These are phyloP conservation scores for Cyberlindnera meyerae DNA, from an alignment of 805 yeast species.

Conservation along the genomic window DNA sequence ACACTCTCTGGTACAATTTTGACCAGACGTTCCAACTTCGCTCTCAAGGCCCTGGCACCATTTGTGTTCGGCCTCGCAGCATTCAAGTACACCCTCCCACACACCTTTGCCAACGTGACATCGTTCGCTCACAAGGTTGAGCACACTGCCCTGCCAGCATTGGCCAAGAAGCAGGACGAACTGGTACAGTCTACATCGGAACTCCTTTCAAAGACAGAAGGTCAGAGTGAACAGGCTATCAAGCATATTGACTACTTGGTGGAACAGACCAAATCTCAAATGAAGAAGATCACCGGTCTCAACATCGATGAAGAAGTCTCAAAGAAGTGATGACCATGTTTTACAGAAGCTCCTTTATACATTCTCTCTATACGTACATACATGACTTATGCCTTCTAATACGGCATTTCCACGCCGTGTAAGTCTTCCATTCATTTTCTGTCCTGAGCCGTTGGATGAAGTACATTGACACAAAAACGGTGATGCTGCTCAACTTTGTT, in stretches of 20 bases:
- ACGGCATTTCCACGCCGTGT: too few relatives aligned
- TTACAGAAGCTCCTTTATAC: too few relatives aligned
- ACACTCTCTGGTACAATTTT: constrained; percentile 67
- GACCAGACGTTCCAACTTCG: constrained; percentile 60
- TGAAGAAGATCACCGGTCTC: constrained; percentile 54
- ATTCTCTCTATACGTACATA: too few relatives aligned
- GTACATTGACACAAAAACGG: too few relatives aligned
- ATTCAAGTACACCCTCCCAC: constrained; percentile 67
- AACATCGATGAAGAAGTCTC: constrained; percentile 60
- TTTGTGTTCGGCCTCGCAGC: constrained; percentile 55
- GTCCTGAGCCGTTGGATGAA: too few relatives aligned
- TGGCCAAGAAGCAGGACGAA: constrained; percentile 57
- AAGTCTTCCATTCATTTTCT: too few relatives aligned
- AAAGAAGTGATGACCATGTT: constrained; percentile 39
- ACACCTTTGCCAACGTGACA: constrained; percentile 60
- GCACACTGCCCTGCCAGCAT: constrained; percentile 50
- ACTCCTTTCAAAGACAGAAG: constrained; percentile 39
- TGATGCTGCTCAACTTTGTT: too few relatives aligned
- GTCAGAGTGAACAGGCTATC: constrained; percentile 17
- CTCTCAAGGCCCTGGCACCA: constrained; percentile 55
- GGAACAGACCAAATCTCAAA: constrained; percentile 27
- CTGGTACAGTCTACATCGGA: constrained; percentile 42
- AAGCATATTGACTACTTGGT: constrained; percentile 29
- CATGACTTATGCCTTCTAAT: not conserved
- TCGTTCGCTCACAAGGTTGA: constrained; percentile 58